Percentiles rank a stretch among this genome's conserved stretches.
Conservation (phyloP, 768 basidiomycete genomes). For the Tephrocybe sp. region DNA sequence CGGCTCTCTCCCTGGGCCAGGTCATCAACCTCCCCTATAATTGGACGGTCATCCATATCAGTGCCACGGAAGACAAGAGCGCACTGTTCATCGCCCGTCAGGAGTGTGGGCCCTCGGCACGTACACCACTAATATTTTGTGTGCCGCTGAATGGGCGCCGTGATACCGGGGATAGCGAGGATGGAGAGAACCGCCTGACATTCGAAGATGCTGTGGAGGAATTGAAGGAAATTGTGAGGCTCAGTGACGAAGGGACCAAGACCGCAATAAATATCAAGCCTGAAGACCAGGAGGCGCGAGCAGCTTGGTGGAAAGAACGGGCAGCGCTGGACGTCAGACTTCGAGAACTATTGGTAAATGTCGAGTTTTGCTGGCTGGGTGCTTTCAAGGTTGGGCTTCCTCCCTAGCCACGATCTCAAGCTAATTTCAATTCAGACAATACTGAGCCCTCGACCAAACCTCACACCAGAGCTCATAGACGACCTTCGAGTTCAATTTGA, state of each 20-base stretch:
- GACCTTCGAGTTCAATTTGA: constrained; percentile 72
- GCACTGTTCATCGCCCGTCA: constrained; percentile 85
- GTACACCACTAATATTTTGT: constrained; percentile 77
- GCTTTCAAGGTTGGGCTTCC: constrained; percentile 81
- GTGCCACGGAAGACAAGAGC: constrained; percentile 77
- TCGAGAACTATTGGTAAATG: constrained; percentile 70
- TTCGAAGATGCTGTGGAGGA: constrained; percentile 75
- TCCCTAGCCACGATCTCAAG: background rate
- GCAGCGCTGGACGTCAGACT: constrained; percentile 75
- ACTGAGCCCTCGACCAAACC: constrained; percentile 45
- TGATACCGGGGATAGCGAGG: constrained; percentile 61
- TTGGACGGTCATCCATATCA: constrained; percentile 87
- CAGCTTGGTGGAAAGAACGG: constrained; percentile 87
- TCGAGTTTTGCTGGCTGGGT: constrained; percentile 97
- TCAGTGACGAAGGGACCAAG: constrained; percentile 67
- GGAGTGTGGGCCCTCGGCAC: constrained; percentile 42
- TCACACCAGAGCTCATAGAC: constrained; percentile 44
- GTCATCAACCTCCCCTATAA: constrained; percentile 57
- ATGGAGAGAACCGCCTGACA: constrained; percentile 69
- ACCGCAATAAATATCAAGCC: constrained; percentile 69
- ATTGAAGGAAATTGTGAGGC: constrained; percentile 74
- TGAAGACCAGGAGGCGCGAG: constrained; percentile 62
- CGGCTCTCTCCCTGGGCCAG: constrained; percentile 41
- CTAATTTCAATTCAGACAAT: constrained; percentile 50
- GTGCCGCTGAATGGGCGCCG: constrained; percentile 84